phyloP scores from a whole-genome alignment of 768 basidiomycete species.

The Neoboletus magnificus region DNA sequence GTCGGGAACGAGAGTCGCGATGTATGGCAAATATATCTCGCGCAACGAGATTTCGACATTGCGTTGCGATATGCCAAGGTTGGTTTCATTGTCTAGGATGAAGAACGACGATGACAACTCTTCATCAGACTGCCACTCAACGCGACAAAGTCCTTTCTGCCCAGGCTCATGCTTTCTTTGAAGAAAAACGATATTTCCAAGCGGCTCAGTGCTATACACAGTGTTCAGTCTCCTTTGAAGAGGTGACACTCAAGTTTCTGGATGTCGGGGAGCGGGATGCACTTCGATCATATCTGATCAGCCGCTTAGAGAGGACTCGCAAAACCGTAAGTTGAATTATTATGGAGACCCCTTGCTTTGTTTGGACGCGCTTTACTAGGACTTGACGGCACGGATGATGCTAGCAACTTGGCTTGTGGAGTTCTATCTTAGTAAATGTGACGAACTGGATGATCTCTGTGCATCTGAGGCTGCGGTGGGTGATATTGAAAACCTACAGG shows the following conservation, averaged over 20 bases:
- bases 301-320: slow-evolving; percentile 78
- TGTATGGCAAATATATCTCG: slow-evolving; percentile 89
- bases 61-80: slow-evolving; percentile 85
- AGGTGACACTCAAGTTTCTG: slow-evolving; percentile 85
- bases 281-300: slow-evolving; percentile 83
- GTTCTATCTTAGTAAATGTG: slow-evolving; percentile 94
- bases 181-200: slow-evolving; percentile 78
- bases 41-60: slow-evolving; percentile 70
- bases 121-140: slow-evolving; percentile 76
- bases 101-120: neutral
- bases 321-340: slow-evolving; percentile 59
- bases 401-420: slow-evolving; percentile 98
- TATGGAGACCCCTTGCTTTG: neutral
- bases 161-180: slow-evolving; percentile 79
- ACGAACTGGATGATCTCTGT: slow-evolving; percentile 90
- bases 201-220: slow-evolving; percentile 92
- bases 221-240: slow-evolving; percentile 85
- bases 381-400: slow-evolving; percentile 93
- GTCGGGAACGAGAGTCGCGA: slow-evolving; percentile 88
- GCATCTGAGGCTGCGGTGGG: slow-evolving; percentile 80
- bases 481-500: slow-evolving; percentile 79
- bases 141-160: slow-evolving; percentile 79
- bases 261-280: slow-evolving; percentile 90
- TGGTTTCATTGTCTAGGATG: slow-evolving; percentile 10
- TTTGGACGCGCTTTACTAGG: slow-evolving; percentile 44